A percentile compares a stretch with the other conserved stretches of the same genome.
Conservation (phyloP, 1,284 basidiomycete genomes). For the Ustilago sp. region DNA sequence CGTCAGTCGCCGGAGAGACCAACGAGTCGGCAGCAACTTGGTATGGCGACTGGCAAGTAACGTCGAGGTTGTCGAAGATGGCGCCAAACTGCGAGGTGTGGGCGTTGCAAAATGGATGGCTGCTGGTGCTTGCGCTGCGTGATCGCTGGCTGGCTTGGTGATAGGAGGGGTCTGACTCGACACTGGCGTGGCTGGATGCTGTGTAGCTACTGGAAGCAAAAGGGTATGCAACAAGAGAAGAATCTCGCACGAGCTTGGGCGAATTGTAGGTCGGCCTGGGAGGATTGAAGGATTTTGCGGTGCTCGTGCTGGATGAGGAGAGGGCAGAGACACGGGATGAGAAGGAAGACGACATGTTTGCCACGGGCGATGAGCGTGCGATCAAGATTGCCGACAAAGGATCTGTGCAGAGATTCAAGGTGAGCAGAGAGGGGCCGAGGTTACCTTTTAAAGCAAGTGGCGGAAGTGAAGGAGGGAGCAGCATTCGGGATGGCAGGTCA, state of each 20-base stretch:
- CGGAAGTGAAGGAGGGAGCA: neutral
- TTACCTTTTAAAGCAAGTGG: neutral
- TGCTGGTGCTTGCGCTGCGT: neutral
- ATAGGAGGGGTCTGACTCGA: neutral
- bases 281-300: constrained; percentile 13
- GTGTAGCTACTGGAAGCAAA: constrained; percentile 10
- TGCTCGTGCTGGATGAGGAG: neutral
- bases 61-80: neutral
- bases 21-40: neutral
- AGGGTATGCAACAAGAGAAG: constrained; percentile 11
- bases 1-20: neutral
- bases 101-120: neutral
- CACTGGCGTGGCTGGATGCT: neutral
- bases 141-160: neutral
- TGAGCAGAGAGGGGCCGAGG: neutral
- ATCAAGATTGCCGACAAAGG: neutral
- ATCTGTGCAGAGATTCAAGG: neutral
- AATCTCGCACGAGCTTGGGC: constrained; percentile 32
- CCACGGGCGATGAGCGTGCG: neutral
- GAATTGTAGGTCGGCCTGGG: constrained; percentile 40
- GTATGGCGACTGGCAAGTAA: neutral
- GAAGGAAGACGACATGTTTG: constrained; percentile 20
- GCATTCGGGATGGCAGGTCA: neutral
- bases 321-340: constrained; percentile 22
- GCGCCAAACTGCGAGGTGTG: constrained; percentile 7